Conservation (phyloP, 164 flowering plant genomes). For the Umbilicus rupestris region DNA sequence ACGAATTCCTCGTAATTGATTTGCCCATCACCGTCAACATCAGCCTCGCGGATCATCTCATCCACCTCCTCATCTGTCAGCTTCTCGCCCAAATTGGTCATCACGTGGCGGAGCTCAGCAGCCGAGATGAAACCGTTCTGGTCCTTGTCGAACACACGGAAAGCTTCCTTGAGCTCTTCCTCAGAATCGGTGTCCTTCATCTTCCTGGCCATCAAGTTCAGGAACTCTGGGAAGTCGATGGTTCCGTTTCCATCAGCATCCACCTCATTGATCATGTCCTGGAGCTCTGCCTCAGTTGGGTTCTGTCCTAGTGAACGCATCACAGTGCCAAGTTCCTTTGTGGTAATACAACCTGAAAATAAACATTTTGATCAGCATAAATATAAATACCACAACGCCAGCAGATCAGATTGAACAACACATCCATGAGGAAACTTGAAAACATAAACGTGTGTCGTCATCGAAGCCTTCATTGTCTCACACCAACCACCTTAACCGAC, state of each 20-base stretch:
- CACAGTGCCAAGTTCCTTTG: constrained; percentile 51
- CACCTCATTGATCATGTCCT: constrained; percentile 50
- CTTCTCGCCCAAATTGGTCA: constrained; percentile 57
- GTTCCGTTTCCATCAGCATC: constrained; percentile 54
- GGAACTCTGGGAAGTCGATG: constrained; percentile 50
- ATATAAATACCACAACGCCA: not conserved
- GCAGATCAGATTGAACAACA: not conserved
- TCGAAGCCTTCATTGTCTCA: not conserved
- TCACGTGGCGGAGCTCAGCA: constrained; percentile 50
- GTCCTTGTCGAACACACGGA: constrained; percentile 48
- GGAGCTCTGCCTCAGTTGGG: constrained; percentile 51
- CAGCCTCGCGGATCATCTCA: constrained; percentile 56
- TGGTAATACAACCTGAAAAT: constrained; percentile 38
- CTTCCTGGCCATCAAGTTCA: constrained; percentile 47
- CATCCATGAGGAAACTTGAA: too few relatives aligned
- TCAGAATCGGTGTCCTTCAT: constrained; percentile 56
- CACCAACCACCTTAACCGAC: too few relatives aligned
- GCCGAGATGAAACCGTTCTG: constrained; percentile 54
- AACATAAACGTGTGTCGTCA: not conserved
- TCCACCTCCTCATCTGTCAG: constrained; percentile 52
- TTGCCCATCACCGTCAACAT: constrained; percentile 54
- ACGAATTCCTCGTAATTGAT: constrained; percentile 55
- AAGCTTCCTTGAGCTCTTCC: constrained; percentile 57
- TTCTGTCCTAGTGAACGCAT: constrained; percentile 49
- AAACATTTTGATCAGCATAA: not conserved